Percentiles rank a stretch among this genome's conserved stretches.
phyloP scores from a whole-genome alignment of 1,139 yeast genomes.

The Taphrina betulina region DNA sequence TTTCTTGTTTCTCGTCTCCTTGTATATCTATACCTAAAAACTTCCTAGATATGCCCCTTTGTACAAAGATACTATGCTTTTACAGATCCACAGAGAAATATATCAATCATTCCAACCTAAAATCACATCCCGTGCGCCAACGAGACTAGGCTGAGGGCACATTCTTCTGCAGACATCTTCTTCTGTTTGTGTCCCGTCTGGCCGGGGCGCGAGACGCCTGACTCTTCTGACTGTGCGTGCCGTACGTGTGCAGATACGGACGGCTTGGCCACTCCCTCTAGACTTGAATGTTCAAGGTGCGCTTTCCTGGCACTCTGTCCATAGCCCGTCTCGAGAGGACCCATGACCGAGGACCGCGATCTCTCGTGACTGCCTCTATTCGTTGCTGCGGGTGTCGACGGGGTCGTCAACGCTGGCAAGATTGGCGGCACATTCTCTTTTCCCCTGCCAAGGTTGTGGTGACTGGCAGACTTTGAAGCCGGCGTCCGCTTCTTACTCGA shows the following conservation, averaged over 20 bases:
- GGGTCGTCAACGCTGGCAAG: not conserved
- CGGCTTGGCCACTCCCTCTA: not conserved
- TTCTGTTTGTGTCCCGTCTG: not conserved
- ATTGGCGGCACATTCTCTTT: constrained; percentile 10
- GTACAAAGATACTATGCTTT: no score
- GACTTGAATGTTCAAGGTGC: constrained; percentile 3
- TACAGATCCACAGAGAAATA: no score
- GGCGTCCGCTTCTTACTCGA: constrained; percentile 1
- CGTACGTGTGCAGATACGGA: not conserved
- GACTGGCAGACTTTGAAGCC: not conserved
- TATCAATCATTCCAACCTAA: no score
- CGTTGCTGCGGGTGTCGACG: not conserved
- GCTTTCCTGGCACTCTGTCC: not conserved
- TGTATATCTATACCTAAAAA: no score
- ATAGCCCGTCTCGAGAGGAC: no score
- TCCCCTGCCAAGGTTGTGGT: constrained; percentile 8
- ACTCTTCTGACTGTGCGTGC: not conserved
- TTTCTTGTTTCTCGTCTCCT: no score
- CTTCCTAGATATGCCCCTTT: no score
- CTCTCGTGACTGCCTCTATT: not conserved
- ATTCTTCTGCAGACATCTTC: constrained; percentile 25
- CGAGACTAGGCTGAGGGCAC: constrained; percentile 23
- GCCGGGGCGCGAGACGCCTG: not conserved
- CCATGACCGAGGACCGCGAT: no score
- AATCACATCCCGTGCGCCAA: constrained; percentile 17